Percentiles rank a stretch among this genome's conserved stretches.
phyloP scores from a whole-genome alignment of 75 land plant species.

The Adiantum capillusveneris region DNA sequence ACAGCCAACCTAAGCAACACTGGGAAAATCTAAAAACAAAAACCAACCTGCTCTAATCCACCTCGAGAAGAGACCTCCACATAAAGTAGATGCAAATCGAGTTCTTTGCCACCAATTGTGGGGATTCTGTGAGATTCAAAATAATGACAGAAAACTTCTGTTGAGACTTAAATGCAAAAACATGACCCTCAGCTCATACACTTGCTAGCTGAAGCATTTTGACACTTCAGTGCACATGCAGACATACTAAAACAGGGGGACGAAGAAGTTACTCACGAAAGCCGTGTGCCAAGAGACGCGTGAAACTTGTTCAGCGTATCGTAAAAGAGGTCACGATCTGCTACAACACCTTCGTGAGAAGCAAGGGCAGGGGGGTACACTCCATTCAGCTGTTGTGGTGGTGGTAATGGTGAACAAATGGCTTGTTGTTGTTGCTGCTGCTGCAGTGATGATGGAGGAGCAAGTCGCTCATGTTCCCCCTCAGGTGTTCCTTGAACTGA shows the following conservation, averaged over 20 bases:
- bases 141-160: slow-evolving; percentile 1
- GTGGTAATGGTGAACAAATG: too few relatives aligned
- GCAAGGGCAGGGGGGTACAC: slow-evolving; percentile 43
- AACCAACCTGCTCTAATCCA: slow-evolving; percentile 83
- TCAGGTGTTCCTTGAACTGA: too few relatives aligned
- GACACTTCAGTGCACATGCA: too few relatives aligned
- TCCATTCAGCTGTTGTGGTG: too few relatives aligned
- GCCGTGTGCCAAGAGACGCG: slow-evolving; percentile 50
- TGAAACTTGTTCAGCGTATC: slow-evolving; percentile 74
- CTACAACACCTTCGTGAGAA: slow-evolving; percentile 52
- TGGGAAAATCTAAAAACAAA: too few relatives aligned
- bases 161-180: not conserved
- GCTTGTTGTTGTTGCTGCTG: too few relatives aligned
- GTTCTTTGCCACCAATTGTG: slow-evolving; percentile 77
- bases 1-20: too few relatives aligned
- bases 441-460: too few relatives aligned
- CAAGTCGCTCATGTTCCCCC: too few relatives aligned
- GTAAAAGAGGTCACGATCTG: slow-evolving; percentile 39
- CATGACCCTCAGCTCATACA: too few relatives aligned
- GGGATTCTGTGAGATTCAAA: slow-evolving; percentile 50
- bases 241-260: too few relatives aligned
- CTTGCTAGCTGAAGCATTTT: too few relatives aligned
- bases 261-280: slow-evolving; percentile 37
- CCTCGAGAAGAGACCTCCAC: slow-evolving; percentile 75
- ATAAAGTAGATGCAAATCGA: slow-evolving; percentile 72